Conservation (phyloP, 345 rosid genomes). For the Linum tenue region DNA sequence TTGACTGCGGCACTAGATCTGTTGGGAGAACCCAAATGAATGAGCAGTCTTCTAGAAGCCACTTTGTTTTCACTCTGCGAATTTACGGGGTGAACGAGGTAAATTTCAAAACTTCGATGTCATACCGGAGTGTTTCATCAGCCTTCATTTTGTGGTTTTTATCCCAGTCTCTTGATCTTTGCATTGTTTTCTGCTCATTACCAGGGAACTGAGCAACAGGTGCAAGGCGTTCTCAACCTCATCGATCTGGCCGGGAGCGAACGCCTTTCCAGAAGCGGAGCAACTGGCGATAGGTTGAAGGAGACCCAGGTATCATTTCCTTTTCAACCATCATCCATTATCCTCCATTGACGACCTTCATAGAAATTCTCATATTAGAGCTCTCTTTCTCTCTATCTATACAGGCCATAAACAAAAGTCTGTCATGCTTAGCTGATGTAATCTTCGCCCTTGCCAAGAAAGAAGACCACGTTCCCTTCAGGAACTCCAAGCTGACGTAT, state of each 20-base stretch:
- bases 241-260: slow-evolving; percentile 98
- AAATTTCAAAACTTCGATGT: not conserved
- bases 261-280: slow-evolving; percentile 78
- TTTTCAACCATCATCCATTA: too few species aligned
- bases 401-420: slow-evolving; percentile 90
- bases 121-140: too few species aligned
- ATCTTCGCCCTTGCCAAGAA: slow-evolving; percentile 89
- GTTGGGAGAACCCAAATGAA: slow-evolving; percentile 89
- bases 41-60: slow-evolving; percentile 27
- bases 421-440: slow-evolving; percentile 73
- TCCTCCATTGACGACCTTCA: too few species aligned
- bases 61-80: slow-evolving; percentile 70
- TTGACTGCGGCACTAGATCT: slow-evolving; percentile 35
- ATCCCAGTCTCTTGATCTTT: slow-evolving; percentile 6
- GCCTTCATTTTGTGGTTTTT: too few species aligned
- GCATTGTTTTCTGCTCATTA: not conserved
- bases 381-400: too few species aligned
- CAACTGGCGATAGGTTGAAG: slow-evolving; percentile 84
- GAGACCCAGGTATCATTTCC: slow-evolving; percentile 68
- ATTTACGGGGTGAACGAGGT: slow-evolving; percentile 88
- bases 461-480: slow-evolving; percentile 87
- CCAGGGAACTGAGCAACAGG: slow-evolving; percentile 84
- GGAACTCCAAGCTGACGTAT: slow-evolving; percentile 86
- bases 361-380: too few species aligned
- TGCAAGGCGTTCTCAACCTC: slow-evolving; percentile 82